These are phyloP conservation scores for Salicornia ramosissima DNA, from an alignment of 148 eudicot genomes.

Conservation along the genomic window DNA sequence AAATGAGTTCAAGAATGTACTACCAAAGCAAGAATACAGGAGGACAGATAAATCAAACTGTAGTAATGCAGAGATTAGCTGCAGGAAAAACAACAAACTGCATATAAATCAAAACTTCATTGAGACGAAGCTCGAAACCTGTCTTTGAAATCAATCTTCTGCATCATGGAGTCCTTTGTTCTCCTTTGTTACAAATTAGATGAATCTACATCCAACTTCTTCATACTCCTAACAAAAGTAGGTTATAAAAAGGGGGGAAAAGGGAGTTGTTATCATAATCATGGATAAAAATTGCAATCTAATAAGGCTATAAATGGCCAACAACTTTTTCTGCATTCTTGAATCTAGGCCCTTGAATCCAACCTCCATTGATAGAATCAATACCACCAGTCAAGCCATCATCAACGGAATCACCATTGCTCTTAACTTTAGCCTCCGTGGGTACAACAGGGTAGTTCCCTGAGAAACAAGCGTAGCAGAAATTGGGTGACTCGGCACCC, in stretches of 20 bases:
- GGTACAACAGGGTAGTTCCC: constrained; percentile 76
- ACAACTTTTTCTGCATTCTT: constrained; percentile 30
- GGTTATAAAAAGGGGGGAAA: too few relatives aligned
- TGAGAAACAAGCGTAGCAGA: constrained; percentile 85
- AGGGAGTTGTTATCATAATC: constrained; percentile 19
- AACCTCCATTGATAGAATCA: constrained; percentile 37
- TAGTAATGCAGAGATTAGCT: constrained; percentile 12
- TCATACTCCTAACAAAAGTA: constrained; percentile 2
- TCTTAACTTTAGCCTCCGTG: constrained; percentile 45
- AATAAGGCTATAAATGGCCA: constrained; percentile 16
- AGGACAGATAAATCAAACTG: constrained; percentile 15
- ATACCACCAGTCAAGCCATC: constrained; percentile 38
- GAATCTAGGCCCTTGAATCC: constrained; percentile 37
- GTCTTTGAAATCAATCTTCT: neutral
- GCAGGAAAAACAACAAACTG: neutral
- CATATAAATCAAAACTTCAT: constrained; percentile 12
- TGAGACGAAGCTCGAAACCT: constrained; percentile 9
- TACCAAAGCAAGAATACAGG: constrained; percentile 16
- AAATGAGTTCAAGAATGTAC: constrained; percentile 9
- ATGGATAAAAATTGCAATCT: neutral
- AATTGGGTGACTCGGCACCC: constrained; percentile 48
- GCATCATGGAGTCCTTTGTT: constrained; percentile 11
- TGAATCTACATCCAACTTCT: constrained; percentile 1
- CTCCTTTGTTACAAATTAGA: neutral
- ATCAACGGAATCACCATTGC: constrained; percentile 52